Base-by-base conservation (phyloP, 2,329 filamentous ascomycete genomes). In the Trichophyton benhamiae region DNA sequence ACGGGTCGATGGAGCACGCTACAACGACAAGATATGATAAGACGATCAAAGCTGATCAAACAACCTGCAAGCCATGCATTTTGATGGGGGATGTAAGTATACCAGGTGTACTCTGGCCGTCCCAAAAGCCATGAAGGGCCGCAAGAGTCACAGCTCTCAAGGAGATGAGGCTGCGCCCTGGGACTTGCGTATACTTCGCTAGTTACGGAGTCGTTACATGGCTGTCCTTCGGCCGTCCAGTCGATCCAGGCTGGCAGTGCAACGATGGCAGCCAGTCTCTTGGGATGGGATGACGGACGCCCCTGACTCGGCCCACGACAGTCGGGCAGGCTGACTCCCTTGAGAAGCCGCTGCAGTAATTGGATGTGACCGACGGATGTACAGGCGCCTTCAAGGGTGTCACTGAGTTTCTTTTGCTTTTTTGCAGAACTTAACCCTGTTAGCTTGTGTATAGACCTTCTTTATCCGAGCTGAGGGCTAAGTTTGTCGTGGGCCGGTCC, bases 1-100 rank as follows among this genome's bases (percentile, higher is more conserved):
- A 44, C n/a, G 7, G 52, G 25, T 30, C 17, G 27, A 27, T 55
- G 52, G 27, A 55, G n/a, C 8, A 48, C 44, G 6, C 44, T 17
- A n/a, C 30, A 55, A 17, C 33, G 11, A 9, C 1, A 3, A 13
- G 20, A n/a, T 27, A 6, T 38, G n/a, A 55, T 20, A 55, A 55
- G 52, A 30, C 25, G 52, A 55, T 55, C 27, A n/a, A 22, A 27
- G 52, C 33, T 30, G 52, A 55, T 55, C 52, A 55, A 55, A 55
- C 52, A 36, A 27, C 46, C 20, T 9, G 5, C 42, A 25, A 3
- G 20, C 20, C 3, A 25, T 4, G 46, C 46, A 11, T 49, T 22
- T 49, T 22, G 13, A 20, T 20, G 20, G 2, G 20, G 20, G 20
- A 20, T 20, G 20, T 20, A 20, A 20, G 15, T 48, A 48, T 48